Base-by-base conservation (phyloP, 495 filamentous ascomycete genomes). In the Pseudoneurospora amorphoporcata region DNA sequence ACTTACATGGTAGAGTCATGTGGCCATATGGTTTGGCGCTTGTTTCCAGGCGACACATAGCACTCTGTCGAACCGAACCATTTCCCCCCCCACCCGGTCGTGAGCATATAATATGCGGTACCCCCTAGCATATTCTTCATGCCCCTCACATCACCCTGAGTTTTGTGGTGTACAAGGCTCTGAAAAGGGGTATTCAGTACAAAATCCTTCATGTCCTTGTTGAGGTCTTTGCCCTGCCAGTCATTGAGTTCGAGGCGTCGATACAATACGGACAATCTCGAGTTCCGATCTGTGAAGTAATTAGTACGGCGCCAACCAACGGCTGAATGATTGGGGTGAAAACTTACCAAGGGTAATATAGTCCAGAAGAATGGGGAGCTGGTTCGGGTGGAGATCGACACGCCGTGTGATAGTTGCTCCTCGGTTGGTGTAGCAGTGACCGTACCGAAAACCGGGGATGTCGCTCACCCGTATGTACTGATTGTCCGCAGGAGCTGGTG, bases 51-150 rank as follows among this genome's bases (percentile, higher is more conserved):
- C 1, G 53, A 65, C 5, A 65, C 53, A 17, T 32, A 65, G 53
- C 53, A 65, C 53, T 65, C 53, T 65, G 53, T 65, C 35, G n/a
- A 58, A 29, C 70, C 70, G 70, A 71, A 71, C 70, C 70, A 71
- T 23, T 68, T 38, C 32, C 65, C 70, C 12, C 70, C 70, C 70
- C 70, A 71, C 17, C 70, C 70, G 10, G 70, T 58, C 23, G 35
- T 71, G 23, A 71, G 70, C 32, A 71, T 71, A 38, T 71, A 58
- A 19, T 58, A 58, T 41, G 70, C 35, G 42, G 70, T 16, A 35
- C 39, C 53, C 7, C 43, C 43, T 32, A 71, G 8, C 19, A 29
- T 38, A 19, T 65, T 58, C 43, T 71, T 71, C 19, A 32, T 58
- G 17, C 53, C 53, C 16, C 42, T 32, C 23, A 58, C 23, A 38